Evolutionary conservation across 768 basidiomycete genomes (phyloP).

Genomic region (Russula vinacea): DNA sequence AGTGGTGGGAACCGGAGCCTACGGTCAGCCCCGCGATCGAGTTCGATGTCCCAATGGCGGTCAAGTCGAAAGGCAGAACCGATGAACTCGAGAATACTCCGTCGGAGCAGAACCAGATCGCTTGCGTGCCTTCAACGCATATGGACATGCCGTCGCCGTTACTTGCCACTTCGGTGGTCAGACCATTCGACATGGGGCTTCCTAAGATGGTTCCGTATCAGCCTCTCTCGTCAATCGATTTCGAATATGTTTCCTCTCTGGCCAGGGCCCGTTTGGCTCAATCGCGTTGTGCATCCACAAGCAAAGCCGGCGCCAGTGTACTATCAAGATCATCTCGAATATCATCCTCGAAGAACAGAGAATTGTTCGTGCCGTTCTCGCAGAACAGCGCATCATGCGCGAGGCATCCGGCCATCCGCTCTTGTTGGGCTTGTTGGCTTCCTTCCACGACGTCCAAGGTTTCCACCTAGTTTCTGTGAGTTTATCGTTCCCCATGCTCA

Average conservation of each 20-base stretch:
- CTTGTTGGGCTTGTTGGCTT: slow-evolving; percentile 32
- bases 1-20: neutral
- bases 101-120: neutral
- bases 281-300: slow-evolving; percentile 31
- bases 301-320: slow-evolving; percentile 19
- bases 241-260: slow-evolving; percentile 17
- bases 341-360: slow-evolving; percentile 6
- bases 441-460: slow-evolving; percentile 31
- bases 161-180: neutral
- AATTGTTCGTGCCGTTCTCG: slow-evolving; percentile 12
- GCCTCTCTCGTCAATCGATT: slow-evolving; percentile 19
- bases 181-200: neutral
- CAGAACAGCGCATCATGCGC: slow-evolving; percentile 15
- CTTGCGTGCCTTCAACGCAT: neutral
- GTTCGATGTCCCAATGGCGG: neutral
- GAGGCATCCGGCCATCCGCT: slow-evolving; percentile 24
- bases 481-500: neutral
- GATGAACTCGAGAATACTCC: slow-evolving; percentile 2
- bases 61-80: neutral
- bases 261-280: slow-evolving; percentile 22
- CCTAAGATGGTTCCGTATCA: neutral
- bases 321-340: slow-evolving; percentile 32
- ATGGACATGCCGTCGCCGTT: neutral
- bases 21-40: neutral
- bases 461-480: slow-evolving; percentile 34